Evolutionary conservation across 345 rosid species (phyloP).

Genomic region (Salix koriyanagi): DNA sequence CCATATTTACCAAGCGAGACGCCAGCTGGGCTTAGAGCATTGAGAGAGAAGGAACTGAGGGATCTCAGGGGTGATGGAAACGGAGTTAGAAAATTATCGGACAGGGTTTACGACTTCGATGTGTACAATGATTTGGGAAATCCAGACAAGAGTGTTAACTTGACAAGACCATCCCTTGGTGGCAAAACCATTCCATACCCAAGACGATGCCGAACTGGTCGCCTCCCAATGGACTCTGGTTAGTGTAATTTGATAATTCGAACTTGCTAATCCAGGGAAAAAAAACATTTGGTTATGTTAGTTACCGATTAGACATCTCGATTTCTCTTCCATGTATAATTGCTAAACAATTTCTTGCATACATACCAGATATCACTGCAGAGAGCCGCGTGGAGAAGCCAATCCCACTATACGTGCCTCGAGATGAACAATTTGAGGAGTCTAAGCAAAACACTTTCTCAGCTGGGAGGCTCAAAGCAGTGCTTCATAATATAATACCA

Average conservation of each 20-base stretch:
- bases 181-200: slow-evolving; percentile 71
- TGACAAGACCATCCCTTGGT: slow-evolving; percentile 66
- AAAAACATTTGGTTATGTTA: not conserved
- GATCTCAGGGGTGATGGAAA: slow-evolving; percentile 60
- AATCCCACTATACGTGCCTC: slow-evolving; percentile 77
- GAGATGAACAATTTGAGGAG: slow-evolving; percentile 96
- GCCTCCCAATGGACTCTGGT: slow-evolving; percentile 58
- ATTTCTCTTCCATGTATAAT: too few relatives aligned
- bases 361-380: slow-evolving; percentile 45
- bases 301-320: not conserved
- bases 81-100: slow-evolving; percentile 74
- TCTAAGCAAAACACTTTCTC: slow-evolving; percentile 59
- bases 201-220: slow-evolving; percentile 93
- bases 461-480: slow-evolving; percentile 68
- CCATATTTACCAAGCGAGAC: slow-evolving; percentile 84
- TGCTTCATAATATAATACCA: slow-evolving; percentile 79
- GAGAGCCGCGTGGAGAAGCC: slow-evolving; percentile 97
- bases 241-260: not conserved
- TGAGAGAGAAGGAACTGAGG: slow-evolving; percentile 69
- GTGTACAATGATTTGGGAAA: slow-evolving; percentile 92
- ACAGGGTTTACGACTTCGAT: slow-evolving; percentile 75
- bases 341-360: not conserved
- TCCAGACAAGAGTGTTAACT: slow-evolving; percentile 65
- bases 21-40: slow-evolving; percentile 60
- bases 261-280: not conserved